Evolutionary conservation across 2,329 filamentous ascomycete species (phyloP).

Genomic region (Rhynchosporium secalis): DNA sequence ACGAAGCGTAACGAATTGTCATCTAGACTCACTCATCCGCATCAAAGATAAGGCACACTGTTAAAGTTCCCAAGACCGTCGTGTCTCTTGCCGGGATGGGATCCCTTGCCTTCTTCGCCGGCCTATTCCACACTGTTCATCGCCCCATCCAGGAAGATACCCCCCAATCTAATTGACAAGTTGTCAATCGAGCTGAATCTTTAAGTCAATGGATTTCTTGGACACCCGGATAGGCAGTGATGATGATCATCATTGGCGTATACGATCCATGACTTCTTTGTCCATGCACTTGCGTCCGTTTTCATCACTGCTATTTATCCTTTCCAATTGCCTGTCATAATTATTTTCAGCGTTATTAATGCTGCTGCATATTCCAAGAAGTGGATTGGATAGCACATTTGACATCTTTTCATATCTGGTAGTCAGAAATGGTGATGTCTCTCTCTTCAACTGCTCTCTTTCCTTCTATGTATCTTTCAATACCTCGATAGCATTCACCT

Average conservation of each 20-base stretch:
- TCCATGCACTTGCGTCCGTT: conserved; percentile 5
- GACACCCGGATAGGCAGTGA: background rate
- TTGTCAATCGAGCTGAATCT: background rate
- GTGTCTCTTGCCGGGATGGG: background rate
- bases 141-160: background rate
- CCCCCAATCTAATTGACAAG: conserved; percentile 10
- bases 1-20: conserved; percentile 10
- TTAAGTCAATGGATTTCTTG: background rate
- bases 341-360: conserved; percentile 6
- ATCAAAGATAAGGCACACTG: conserved; percentile 8
- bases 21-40: background rate
- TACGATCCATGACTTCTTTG: background rate
- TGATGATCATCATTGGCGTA: background rate
- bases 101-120: background rate
- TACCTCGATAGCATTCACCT: background rate
- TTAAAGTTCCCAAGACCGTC: background rate
- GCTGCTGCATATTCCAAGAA: conserved; percentile 1
- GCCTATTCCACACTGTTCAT: conserved; percentile 1
- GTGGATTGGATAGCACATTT: background rate
- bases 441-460: background rate
- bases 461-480: background rate
- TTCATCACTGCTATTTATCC: conserved; percentile 10
- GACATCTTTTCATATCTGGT: conserved; percentile 5
- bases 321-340: conserved; percentile 4
- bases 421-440: background rate